phyloP scores from a whole-genome alignment of 116 monocot genomes.

The Zostera marina region DNA sequence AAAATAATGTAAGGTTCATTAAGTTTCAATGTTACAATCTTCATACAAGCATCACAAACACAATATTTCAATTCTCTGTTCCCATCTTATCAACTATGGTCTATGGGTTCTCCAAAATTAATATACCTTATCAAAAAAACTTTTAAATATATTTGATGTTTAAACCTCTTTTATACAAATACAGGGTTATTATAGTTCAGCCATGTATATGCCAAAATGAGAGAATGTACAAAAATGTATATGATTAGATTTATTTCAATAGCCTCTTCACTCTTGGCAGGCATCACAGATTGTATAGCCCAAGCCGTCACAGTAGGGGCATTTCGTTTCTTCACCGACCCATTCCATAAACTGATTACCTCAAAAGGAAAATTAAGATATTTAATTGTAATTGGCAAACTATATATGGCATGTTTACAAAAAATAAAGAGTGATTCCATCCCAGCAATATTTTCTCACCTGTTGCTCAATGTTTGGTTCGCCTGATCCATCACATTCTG shows the following conservation, averaged over 20 bases:
- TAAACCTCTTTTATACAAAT: not conserved
- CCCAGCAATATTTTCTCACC: conserved; percentile 20
- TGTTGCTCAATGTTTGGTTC: conserved; percentile 92
- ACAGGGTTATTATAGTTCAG: not conserved
- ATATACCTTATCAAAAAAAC: no score
- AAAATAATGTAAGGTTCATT: no score
- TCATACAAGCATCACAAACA: no score
- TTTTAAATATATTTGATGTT: not conserved
- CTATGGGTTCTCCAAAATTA: no score
- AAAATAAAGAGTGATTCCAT: not conserved
- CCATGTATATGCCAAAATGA: not conserved
- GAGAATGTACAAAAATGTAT: not conserved
- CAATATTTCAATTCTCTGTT: no score
- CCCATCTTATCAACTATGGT: no score
- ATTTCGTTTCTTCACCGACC: conserved; percentile 69
- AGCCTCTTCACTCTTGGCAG: conserved; percentile 38
- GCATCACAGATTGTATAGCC: conserved; percentile 63
- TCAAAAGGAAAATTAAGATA: not conserved
- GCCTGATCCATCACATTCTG: conserved; percentile 91
- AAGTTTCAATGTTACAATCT: no score
- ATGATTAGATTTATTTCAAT: not conserved
- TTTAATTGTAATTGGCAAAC: not conserved
- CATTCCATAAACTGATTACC: conserved; percentile 69
- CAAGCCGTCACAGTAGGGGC: conserved; percentile 82
- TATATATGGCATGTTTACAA: not conserved